phyloP scores from a whole-genome alignment of 805 yeast species.

The Pichia occidentalis region DNA sequence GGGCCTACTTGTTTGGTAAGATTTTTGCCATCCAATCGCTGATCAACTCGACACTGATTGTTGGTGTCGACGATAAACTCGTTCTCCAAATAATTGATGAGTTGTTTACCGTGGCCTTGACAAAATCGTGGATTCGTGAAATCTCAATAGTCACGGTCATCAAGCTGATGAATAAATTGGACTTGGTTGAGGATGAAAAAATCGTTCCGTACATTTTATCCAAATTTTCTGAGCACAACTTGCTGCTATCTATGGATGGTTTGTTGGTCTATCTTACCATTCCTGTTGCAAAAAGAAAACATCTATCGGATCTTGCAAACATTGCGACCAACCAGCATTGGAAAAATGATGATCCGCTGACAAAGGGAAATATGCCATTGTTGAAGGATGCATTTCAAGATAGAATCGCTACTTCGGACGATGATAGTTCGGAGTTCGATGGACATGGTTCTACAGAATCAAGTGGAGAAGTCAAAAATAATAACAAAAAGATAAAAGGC shows the following conservation, averaged over 20 bases:
- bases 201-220: conserved; percentile 28
- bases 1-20: conserved; percentile 75
- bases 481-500: too few relatives aligned
- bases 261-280: conserved; percentile 60
- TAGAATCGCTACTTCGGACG: conserved; percentile 34
- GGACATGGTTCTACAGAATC: conserved; percentile 23
- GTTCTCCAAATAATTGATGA: conserved; percentile 37
- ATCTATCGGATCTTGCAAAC: conserved; percentile 16
- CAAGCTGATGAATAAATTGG: conserved; percentile 36
- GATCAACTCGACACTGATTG: conserved; percentile 45
- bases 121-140: conserved; percentile 84
- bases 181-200: conserved; percentile 16
- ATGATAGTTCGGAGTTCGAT: conserved; percentile 33
- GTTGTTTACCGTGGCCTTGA: conserved; percentile 49
- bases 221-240: conserved; percentile 42
- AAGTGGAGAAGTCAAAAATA: not conserved
- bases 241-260: conserved; percentile 72
- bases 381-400: conserved; percentile 63
- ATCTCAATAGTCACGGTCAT: conserved; percentile 67
- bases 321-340: conserved; percentile 36
- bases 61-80: conserved; percentile 16
- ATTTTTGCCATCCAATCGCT: conserved; percentile 79
- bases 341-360: conserved; percentile 68
- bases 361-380: conserved; percentile 57
- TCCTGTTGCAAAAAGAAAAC: conserved; percentile 27